Percentiles rank a stretch among this genome's conserved stretches.
These are phyloP conservation scores for Trichocladium antarcticum DNA, from an alignment of 495 filamentous ascomycete species.

Conservation along the genomic window DNA sequence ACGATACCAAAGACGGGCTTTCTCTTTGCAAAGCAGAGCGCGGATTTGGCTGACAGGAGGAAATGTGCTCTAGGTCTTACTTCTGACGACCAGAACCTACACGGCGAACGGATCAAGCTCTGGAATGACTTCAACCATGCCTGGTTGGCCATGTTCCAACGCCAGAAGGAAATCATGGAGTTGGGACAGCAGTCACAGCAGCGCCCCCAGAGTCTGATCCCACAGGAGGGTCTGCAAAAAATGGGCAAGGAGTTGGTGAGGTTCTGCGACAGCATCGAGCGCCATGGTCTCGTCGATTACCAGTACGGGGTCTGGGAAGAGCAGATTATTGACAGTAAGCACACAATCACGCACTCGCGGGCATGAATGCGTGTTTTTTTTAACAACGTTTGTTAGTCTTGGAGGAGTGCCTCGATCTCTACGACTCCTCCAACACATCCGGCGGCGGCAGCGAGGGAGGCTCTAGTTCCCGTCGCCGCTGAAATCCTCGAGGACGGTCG, in stretches of 20 bases:
- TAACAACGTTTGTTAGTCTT: slow-evolving; percentile 39
- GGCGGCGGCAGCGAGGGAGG: slow-evolving; percentile 13
- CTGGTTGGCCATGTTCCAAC: slow-evolving; percentile 80
- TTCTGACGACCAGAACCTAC: slow-evolving; percentile 59
- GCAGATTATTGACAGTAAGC: slow-evolving; percentile 72
- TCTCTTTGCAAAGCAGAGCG: neutral
- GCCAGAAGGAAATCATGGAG: slow-evolving; percentile 69
- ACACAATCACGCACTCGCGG: no score
- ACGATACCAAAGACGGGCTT: slow-evolving; percentile 11
- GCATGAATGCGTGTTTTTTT: no score
- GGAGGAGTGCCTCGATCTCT: slow-evolving; percentile 54
- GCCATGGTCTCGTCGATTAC: slow-evolving; percentile 88
- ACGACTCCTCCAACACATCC: slow-evolving; percentile 31
- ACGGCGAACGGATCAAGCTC: slow-evolving; percentile 61
- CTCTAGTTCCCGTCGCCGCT: slow-evolving; percentile 12
- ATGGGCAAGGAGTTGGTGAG: slow-evolving; percentile 74
- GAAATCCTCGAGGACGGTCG: neutral
- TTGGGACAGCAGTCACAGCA: slow-evolving; percentile 47
- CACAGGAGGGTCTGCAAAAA: slow-evolving; percentile 55
- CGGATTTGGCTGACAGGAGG: slow-evolving; percentile 1
- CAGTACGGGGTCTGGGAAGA: slow-evolving; percentile 96
- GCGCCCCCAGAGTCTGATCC: slow-evolving; percentile 54
- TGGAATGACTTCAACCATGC: slow-evolving; percentile 95
- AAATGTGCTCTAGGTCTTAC: slow-evolving; percentile 29
- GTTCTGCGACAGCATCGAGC: slow-evolving; percentile 76